These are phyloP conservation scores for Macrophomina tecta DNA, from an alignment of 2,329 filamentous ascomycete genomes.

Conservation along the genomic window DNA sequence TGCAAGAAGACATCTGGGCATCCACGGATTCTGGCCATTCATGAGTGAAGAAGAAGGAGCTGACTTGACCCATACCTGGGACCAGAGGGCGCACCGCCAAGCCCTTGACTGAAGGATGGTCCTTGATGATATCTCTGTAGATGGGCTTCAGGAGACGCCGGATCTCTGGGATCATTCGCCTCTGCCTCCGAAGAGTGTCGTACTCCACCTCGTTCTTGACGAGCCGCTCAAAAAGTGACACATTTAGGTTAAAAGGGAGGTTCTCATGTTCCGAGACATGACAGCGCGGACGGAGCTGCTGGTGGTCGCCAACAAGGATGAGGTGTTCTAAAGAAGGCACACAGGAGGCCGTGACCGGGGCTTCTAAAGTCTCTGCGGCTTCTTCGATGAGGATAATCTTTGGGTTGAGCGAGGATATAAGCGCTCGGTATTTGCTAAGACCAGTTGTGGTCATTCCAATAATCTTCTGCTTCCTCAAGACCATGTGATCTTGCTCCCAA, in stretches of 20 bases:
- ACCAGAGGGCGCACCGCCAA: slow-evolving; percentile 55
- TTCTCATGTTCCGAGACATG: slow-evolving; percentile 65
- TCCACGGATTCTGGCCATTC: slow-evolving; percentile 69
- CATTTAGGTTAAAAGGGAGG: slow-evolving; percentile 68
- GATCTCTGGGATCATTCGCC: slow-evolving; percentile 74
- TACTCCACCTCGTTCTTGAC: slow-evolving; percentile 70
- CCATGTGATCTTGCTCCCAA: slow-evolving; percentile 64
- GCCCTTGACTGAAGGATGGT: slow-evolving; percentile 63
- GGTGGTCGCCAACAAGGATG: slow-evolving; percentile 78
- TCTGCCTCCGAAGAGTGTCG: slow-evolving; percentile 70
- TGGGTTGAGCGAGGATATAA: slow-evolving; percentile 71
- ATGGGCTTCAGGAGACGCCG: slow-evolving; percentile 66
- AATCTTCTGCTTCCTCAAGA: slow-evolving; percentile 66
- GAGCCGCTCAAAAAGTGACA: slow-evolving; percentile 82
- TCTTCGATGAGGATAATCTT: slow-evolving; percentile 77
- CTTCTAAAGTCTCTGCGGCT: slow-evolving; percentile 76
- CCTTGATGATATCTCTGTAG: slow-evolving; percentile 62
- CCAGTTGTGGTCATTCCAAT: slow-evolving; percentile 80
- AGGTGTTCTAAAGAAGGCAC: slow-evolving; percentile 68
- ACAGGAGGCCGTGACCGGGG: slow-evolving; percentile 65
- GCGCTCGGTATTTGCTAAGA: slow-evolving; percentile 76
- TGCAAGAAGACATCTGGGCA: slow-evolving; percentile 69
- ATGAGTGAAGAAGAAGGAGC: slow-evolving; percentile 69
- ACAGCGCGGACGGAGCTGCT: slow-evolving; percentile 76
- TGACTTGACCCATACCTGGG: slow-evolving; percentile 66